Evolutionary conservation across 108 stramenopile species (phyloP).

Genomic region (Stephanodiscus minutulus): DNA sequence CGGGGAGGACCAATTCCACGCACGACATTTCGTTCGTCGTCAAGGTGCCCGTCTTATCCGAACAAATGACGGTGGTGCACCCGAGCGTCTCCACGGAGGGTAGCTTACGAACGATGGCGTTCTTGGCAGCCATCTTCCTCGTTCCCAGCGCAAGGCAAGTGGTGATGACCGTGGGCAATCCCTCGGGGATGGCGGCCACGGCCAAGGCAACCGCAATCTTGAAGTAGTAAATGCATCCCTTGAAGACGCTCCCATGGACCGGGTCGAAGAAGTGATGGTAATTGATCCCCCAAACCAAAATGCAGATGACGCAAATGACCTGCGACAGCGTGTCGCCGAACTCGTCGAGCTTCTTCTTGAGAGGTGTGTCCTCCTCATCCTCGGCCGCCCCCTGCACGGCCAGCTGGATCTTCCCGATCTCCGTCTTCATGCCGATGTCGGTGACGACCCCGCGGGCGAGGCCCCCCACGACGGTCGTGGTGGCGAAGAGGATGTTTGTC

Average conservation of each 20-base stretch:
- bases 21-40: constrained; percentile 89
- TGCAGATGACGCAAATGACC: constrained; percentile 81
- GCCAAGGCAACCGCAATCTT: constrained; percentile 88
- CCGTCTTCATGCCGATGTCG: constrained; percentile 74
- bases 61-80: constrained; percentile 75
- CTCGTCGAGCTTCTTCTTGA: constrained; percentile 84
- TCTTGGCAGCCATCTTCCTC: constrained; percentile 62
- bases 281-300: constrained; percentile 70
- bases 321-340: constrained; percentile 73
- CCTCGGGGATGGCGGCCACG: constrained; percentile 90
- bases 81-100: constrained; percentile 90
- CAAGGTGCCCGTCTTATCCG: constrained; percentile 92
- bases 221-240: constrained; percentile 73
- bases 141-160: constrained; percentile 82
- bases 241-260: constrained; percentile 56
- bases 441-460: constrained; percentile 67
- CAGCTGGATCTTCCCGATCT: constrained; percentile 79
- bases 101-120: constrained; percentile 57
- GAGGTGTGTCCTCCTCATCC: constrained; percentile 78
- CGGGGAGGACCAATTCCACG: constrained; percentile 29
- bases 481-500: constrained; percentile 79
- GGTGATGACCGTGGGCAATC: constrained; percentile 84
- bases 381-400: constrained; percentile 57
- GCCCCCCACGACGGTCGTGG: constrained; percentile 79
- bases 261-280: constrained; percentile 71